Percentiles rank a stretch among this genome's conserved stretches.
Conservation (phyloP, 352 stramenopile species). For the Phytopythium mirpurense region DNA sequence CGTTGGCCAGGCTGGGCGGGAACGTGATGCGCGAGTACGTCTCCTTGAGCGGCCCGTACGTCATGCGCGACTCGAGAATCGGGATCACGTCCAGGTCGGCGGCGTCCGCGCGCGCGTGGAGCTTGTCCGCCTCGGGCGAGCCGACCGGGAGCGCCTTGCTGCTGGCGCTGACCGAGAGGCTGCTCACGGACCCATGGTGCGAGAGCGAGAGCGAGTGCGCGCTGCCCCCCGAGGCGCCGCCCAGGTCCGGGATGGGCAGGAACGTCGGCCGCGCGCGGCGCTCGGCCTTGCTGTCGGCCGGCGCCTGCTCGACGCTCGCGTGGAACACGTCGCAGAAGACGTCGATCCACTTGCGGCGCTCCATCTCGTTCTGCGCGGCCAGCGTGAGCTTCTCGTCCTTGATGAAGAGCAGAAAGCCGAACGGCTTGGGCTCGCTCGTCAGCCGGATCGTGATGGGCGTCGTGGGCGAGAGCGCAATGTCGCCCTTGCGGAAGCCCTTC, state of each 20-base stretch:
- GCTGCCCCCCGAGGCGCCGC: slow-evolving; percentile 11
- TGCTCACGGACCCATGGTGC: slow-evolving; percentile 9
- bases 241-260: slow-evolving; percentile 59
- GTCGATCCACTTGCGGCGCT: slow-evolving; percentile 75
- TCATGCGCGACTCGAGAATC: slow-evolving; percentile 59
- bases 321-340: slow-evolving; percentile 75
- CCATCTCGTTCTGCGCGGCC: slow-evolving; percentile 58
- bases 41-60: slow-evolving; percentile 65
- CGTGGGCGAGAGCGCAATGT: slow-evolving; percentile 51
- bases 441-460: slow-evolving; percentile 75
- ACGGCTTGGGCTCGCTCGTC: slow-evolving; percentile 63
- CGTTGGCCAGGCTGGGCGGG: slow-evolving; percentile 64
- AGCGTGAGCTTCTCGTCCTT: slow-evolving; percentile 78
- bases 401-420: slow-evolving; percentile 70
- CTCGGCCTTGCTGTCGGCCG: slow-evolving; percentile 46
- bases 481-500: slow-evolving; percentile 68
- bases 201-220: slow-evolving; percentile 17
- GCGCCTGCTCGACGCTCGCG: slow-evolving; percentile 57
- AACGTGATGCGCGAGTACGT: slow-evolving; percentile 76
- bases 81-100: slow-evolving; percentile 45
- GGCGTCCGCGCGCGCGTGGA: slow-evolving; percentile 11
- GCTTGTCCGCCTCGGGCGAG: slow-evolving; percentile 22
- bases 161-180: slow-evolving; percentile 7
- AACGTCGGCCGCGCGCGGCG: slow-evolving; percentile 59
- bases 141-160: slow-evolving; percentile 17